These are phyloP conservation scores for Xylaria bambusicola DNA, from an alignment of 495 filamentous ascomycete genomes.

Conservation along the genomic window DNA sequence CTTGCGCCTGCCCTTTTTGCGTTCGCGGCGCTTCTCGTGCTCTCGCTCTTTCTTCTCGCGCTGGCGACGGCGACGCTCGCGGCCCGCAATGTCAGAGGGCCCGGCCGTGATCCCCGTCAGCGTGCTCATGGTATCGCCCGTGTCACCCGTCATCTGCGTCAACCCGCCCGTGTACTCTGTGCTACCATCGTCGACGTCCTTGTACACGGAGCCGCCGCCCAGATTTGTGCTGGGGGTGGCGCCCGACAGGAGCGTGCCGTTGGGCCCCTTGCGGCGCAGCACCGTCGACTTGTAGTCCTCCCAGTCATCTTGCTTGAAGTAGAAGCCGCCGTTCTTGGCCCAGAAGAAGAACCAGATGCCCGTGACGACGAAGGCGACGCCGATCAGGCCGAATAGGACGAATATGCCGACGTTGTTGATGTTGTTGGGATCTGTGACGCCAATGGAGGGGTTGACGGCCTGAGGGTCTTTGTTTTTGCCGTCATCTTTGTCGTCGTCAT, in stretches of 20 bases:
- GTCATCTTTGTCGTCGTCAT: conserved; percentile 20
- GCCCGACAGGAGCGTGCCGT: conserved; percentile 77
- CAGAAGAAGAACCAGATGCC: conserved; percentile 98
- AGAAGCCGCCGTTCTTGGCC: conserved; percentile 93
- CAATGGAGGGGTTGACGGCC: conserved; percentile 40
- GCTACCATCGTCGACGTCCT: conserved; percentile 61
- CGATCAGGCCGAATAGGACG: conserved; percentile 82
- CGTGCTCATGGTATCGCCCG: conserved; percentile 32
- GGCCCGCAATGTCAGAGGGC: conserved; percentile 47
- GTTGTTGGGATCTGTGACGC: conserved; percentile 60
- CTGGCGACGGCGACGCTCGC: conserved; percentile 48
- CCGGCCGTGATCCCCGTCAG: conserved; percentile 48
- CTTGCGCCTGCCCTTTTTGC: conserved; percentile 37
- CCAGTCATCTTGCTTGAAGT: conserved; percentile 84
- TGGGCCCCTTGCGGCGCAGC: conserved; percentile 84
- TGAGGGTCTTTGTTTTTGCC: conserved; percentile 1
- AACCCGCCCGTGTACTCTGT: conserved; percentile 48
- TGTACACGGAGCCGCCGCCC: conserved; percentile 75
- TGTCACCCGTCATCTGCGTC: conserved; percentile 45
- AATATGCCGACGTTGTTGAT: conserved; percentile 86
- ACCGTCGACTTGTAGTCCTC: conserved; percentile 98
- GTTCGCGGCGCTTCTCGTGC: conserved; percentile 47
- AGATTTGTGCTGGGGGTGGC: conserved; percentile 80
- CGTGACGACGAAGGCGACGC: conserved; percentile 71
- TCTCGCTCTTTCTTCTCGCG: conserved; percentile 54